Conservation (phyloP, 768 basidiomycete genomes). For the Floccularia luteovirens region DNA sequence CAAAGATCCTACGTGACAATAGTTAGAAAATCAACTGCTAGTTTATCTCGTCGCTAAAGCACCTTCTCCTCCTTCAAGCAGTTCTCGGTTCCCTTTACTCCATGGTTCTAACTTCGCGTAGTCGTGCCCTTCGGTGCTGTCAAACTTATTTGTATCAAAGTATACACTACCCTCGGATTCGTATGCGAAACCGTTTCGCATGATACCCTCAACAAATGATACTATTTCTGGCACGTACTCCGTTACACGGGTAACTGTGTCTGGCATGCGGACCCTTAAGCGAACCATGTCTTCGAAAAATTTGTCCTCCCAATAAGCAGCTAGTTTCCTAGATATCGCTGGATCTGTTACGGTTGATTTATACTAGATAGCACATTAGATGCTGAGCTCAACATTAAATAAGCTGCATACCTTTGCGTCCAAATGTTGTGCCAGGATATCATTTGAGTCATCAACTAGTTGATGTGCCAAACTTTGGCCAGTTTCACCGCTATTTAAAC, state of each 20-base stretch:
- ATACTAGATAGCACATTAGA: slow-evolving; percentile 34
- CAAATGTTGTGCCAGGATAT: slow-evolving; percentile 65
- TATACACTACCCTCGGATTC: slow-evolving; percentile 75
- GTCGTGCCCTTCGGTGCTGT: slow-evolving; percentile 64
- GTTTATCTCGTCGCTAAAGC: slow-evolving; percentile 7
- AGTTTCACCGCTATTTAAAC: slow-evolving; percentile 30
- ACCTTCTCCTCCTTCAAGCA: slow-evolving; percentile 94
- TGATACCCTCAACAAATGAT: slow-evolving; percentile 76
- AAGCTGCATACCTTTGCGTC: slow-evolving; percentile 58
- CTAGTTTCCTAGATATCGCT: slow-evolving; percentile 71
- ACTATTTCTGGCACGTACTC: slow-evolving; percentile 97
- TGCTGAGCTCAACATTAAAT: background rate
- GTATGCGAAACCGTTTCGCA: slow-evolving; percentile 79
- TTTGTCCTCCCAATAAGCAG: slow-evolving; percentile 81
- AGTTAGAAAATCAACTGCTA: background rate
- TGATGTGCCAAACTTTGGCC: slow-evolving; percentile 36
- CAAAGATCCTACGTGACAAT: slow-evolving; percentile 23
- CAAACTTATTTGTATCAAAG: slow-evolving; percentile 83
- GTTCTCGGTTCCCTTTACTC: slow-evolving; percentile 88
- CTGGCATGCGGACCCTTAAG: slow-evolving; percentile 82
- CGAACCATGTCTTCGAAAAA: slow-evolving; percentile 92
- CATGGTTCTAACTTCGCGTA: slow-evolving; percentile 96
- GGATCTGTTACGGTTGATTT: slow-evolving; percentile 82
- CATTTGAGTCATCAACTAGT: slow-evolving; percentile 69
- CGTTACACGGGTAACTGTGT: slow-evolving; percentile 89